Percentiles rank a stretch among this genome's conserved stretches.
Evolutionary conservation across 805 yeast species (phyloP).

Genomic region (Metschnikowia orientalis): DNA sequence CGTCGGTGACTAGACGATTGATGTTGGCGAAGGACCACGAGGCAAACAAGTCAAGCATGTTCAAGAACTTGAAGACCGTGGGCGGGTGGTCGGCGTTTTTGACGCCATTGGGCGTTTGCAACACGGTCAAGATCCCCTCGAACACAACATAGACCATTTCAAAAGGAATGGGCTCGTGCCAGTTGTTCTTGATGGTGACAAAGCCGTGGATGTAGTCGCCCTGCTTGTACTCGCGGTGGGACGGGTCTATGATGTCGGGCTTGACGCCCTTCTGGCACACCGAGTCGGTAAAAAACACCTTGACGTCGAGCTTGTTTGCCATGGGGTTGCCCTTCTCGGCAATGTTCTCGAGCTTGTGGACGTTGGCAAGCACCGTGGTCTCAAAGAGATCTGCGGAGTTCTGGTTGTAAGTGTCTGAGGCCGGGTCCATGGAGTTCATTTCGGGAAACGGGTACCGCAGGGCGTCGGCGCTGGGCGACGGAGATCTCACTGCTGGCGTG

Average conservation of each 20-base stretch:
- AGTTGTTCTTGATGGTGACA: constrained; percentile 34
- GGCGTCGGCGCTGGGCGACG: constrained; percentile 5
- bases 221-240: constrained; percentile 31
- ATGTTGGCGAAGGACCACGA: constrained; percentile 42
- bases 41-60: constrained; percentile 42
- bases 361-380: constrained; percentile 40
- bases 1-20: constrained; percentile 26
- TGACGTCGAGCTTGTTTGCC: constrained; percentile 27
- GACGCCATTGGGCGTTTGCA: constrained; percentile 22
- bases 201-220: constrained; percentile 43
- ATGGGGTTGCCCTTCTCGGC: constrained; percentile 18
- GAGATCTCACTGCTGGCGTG: constrained; percentile 12
- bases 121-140: constrained; percentile 32
- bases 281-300: constrained; percentile 32
- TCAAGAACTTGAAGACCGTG: constrained; percentile 35
- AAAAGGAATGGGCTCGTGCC: constrained; percentile 31
- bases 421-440: constrained; percentile 3
- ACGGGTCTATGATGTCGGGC: constrained; percentile 32
- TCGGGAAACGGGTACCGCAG: constrained; percentile 16
- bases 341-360: constrained; percentile 35
- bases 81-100: constrained; percentile 24
- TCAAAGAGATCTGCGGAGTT: constrained; percentile 27
- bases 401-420: constrained; percentile 12
- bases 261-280: constrained; percentile 38
- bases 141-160: constrained; percentile 44